Conservation (phyloP, 768 basidiomycete species). For the Trametopsis cervina region DNA sequence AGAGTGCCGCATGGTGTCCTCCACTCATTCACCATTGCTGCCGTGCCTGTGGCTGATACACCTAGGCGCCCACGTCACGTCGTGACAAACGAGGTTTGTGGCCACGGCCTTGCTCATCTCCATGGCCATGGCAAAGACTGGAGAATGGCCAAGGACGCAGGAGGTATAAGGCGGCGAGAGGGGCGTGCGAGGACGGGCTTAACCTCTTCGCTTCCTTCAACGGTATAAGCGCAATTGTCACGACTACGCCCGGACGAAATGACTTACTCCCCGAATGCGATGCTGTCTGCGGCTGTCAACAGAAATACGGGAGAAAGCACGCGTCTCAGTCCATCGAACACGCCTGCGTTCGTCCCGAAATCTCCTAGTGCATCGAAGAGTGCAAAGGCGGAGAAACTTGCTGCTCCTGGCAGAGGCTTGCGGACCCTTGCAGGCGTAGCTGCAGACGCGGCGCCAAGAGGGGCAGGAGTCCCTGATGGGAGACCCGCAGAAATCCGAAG, state of each 20-base stretch:
- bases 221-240: not conserved
- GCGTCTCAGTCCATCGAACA: too few relatives aligned
- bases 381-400: too few relatives aligned
- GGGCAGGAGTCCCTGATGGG: not conserved
- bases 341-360: too few relatives aligned
- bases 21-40: constrained; percentile 11
- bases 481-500: not conserved
- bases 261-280: not conserved
- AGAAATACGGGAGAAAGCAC: not conserved
- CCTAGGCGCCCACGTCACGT: not conserved
- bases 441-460: not conserved
- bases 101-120: not conserved
- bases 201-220: not conserved
- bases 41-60: constrained; percentile 18
- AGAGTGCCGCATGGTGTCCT: not conserved
- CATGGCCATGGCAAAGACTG: not conserved
- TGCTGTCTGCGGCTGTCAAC: not conserved
- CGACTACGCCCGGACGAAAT: not conserved
- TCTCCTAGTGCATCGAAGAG: too few relatives aligned
- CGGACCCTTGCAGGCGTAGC: too few relatives aligned
- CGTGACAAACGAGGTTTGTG: not conserved
- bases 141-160: not conserved
- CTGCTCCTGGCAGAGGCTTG: too few relatives aligned
- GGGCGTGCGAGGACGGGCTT: not conserved
- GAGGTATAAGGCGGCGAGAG: not conserved